These are phyloP conservation scores for Chondrus crispus DNA, from an alignment of 23 red algal genomes.

Conservation along the genomic window DNA sequence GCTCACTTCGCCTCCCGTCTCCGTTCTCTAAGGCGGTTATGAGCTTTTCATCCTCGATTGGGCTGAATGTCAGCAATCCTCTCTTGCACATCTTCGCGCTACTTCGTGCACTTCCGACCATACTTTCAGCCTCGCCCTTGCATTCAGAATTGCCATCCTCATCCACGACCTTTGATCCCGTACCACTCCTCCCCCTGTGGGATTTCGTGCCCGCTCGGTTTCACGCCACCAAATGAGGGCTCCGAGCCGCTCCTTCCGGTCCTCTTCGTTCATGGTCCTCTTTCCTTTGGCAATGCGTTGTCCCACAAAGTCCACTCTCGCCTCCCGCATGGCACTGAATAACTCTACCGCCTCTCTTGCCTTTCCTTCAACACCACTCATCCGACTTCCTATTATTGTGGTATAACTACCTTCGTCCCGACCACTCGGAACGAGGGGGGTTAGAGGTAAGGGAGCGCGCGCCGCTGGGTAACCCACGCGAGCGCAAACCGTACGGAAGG, in stretches of 20 bases:
- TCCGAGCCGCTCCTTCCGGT: background rate
- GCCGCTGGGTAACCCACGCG: no score
- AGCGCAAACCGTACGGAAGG: no score
- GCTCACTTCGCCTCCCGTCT: background rate
- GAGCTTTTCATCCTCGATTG: background rate
- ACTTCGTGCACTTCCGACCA: background rate
- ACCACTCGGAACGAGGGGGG: no score
- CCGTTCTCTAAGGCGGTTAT: background rate
- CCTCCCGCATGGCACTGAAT: background rate
- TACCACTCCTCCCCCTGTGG: background rate
- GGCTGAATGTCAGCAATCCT: no score
- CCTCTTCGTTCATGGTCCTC: background rate
- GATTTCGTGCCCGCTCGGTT: no score
- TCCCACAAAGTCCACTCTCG: background rate
- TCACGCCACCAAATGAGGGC: background rate
- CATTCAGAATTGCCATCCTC: background rate
- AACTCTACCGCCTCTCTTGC: background rate
- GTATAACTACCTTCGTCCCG: no score
- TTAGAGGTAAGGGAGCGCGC: no score
- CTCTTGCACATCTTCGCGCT: background rate
- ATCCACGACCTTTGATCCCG: background rate
- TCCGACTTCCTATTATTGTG: background rate
- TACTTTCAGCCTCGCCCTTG: background rate
- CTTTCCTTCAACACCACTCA: background rate
- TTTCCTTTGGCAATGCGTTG: background rate